Evolutionary conservation across 371 early-diverging fungal genomes (phyloP).

Genomic region (Rhizopus delemar): DNA sequence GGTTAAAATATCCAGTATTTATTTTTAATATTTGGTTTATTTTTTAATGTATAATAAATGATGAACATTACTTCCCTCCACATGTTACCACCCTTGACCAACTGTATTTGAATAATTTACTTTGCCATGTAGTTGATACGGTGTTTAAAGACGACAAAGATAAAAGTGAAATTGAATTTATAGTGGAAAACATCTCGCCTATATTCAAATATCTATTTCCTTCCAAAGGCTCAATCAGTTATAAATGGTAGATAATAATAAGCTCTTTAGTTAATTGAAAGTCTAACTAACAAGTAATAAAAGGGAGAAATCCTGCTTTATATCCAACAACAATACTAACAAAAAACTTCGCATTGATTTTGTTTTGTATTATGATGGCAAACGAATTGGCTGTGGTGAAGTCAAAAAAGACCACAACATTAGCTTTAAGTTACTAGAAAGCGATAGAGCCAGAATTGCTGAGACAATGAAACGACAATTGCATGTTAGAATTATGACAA

Average conservation of each 20-base stretch:
- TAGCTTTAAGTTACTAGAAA: conserved; percentile 4
- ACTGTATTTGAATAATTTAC: conserved; percentile 17
- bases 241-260: conserved; percentile 3
- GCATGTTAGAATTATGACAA: neutral
- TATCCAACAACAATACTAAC: neutral
- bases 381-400: conserved; percentile 14
- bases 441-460: conserved; percentile 1
- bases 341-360: conserved; percentile 5
- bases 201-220: conserved; percentile 6
- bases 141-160: conserved; percentile 10
- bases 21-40: too few species aligned
- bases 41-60: too few species aligned
- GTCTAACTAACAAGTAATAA: neutral
- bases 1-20: too few species aligned
- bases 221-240: neutral
- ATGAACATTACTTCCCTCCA: conserved; percentile 14
- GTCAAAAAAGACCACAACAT: neutral
- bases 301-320: conserved; percentile 1
- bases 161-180: conserved; percentile 19
- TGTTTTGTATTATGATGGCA: neutral
- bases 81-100: conserved; percentile 12
- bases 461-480: conserved; percentile 1
- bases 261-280: conserved; percentile 3
- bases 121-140: conserved; percentile 16
- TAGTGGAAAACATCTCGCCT: conserved; percentile 14